Evolutionary conservation across 805 yeast genomes (phyloP).

Genomic region (Yamadazyma olivae): DNA sequence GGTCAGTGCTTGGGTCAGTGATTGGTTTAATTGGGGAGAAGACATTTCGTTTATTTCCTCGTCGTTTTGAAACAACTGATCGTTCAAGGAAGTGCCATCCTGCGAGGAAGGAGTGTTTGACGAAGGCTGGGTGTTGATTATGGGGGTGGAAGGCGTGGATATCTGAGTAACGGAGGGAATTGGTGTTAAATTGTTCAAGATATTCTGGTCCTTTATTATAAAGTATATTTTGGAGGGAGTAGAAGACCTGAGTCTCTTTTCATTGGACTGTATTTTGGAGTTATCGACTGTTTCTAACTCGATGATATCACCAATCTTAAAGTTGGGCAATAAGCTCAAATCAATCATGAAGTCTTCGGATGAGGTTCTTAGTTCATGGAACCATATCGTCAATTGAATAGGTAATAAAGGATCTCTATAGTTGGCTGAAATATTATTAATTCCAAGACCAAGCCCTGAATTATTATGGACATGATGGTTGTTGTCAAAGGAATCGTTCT

Average conservation of each 20-base stretch:
- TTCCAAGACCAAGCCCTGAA: neutral
- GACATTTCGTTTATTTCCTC: neutral
- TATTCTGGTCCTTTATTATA: constrained; percentile 14
- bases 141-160: constrained; percentile 5
- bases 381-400: constrained; percentile 45
- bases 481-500: constrained; percentile 9
- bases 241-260: neutral
- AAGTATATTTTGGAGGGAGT: constrained; percentile 15
- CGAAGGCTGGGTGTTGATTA: constrained; percentile 4
- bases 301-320: constrained; percentile 72
- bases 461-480: neutral
- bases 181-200: constrained; percentile 9
- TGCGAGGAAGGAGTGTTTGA: constrained; percentile 2
- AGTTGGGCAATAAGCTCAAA: constrained; percentile 54
- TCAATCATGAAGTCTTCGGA: constrained; percentile 63
- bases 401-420: constrained; percentile 20
- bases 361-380: constrained; percentile 68
- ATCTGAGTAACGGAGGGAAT: constrained; percentile 4
- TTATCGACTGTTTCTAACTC: constrained; percentile 48
- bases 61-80: neutral
- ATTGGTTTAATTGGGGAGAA: neutral
- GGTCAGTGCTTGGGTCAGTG: neutral
- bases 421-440: neutral
- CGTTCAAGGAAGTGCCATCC: neutral
- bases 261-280: neutral